phyloP scores from a whole-genome alignment of 345 rosid genomes.

The Pelargonium nanum region DNA sequence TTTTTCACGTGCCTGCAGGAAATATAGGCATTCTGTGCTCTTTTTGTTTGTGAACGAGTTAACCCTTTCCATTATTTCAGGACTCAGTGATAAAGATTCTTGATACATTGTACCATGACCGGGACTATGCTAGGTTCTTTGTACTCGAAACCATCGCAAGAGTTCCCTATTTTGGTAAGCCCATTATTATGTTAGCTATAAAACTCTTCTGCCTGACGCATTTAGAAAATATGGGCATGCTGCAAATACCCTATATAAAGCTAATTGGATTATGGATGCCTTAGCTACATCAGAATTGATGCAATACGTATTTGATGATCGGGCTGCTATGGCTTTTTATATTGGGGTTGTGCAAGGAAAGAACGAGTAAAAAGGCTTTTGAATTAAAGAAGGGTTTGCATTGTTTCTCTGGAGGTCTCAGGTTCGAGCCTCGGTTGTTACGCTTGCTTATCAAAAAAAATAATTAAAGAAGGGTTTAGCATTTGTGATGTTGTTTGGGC shows the following conservation, averaged over 20 bases:
- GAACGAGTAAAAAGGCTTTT: no score
- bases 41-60: neutral
- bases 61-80: conserved; percentile 23
- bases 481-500: no score
- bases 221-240: no score
- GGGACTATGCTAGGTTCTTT: conserved; percentile 81
- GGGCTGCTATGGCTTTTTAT: neutral
- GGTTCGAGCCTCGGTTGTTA: no score
- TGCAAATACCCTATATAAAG: no score
- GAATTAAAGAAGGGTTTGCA: no score
- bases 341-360: neutral
- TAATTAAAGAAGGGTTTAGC: neutral
- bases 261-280: no score
- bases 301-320: neutral
- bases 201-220: no score
- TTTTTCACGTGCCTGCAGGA: neutral
- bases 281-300: neutral
- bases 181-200: no score
- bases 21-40: neutral
- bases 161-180: conserved; percentile 93
- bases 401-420: no score
- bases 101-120: conserved; percentile 64
- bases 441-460: no score
- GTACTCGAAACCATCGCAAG: conserved; percentile 96
- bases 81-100: conserved; percentile 85